These are phyloP conservation scores for Gossypium lobatum DNA, from an alignment of 441 rosid genomes.

Conservation along the genomic window DNA sequence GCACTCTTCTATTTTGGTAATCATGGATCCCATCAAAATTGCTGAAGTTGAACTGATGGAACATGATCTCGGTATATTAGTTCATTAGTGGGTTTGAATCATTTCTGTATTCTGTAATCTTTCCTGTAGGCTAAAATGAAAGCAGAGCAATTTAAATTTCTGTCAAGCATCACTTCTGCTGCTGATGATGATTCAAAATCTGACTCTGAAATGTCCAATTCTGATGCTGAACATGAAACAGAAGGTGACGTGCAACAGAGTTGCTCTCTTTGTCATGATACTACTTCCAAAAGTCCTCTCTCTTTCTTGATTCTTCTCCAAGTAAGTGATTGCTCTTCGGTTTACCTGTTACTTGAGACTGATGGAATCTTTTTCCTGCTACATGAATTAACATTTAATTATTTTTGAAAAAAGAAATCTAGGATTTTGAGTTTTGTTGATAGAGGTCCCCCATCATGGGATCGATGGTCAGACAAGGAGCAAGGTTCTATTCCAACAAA, in stretches of 20 bases:
- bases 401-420: conserved; percentile 62
- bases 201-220: conserved; percentile 40
- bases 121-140: conserved; percentile 87
- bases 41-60: neutral
- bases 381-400: conserved; percentile 17
- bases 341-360: conserved; percentile 14
- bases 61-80: conserved; percentile 3
- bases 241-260: conserved; percentile 49
- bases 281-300: conserved; percentile 39
- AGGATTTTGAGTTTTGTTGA: conserved; percentile 81
- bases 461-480: conserved; percentile 39
- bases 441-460: conserved; percentile 78
- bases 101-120: conserved; percentile 19
- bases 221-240: conserved; percentile 35
- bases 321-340: conserved; percentile 37
- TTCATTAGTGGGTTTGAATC: conserved; percentile 7
- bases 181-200: conserved; percentile 41
- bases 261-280: conserved; percentile 92
- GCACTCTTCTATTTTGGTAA: neutral
- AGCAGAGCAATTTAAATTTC: conserved; percentile 91
- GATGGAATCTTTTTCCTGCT: neutral
- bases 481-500: conserved; percentile 23
- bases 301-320: conserved; percentile 53
- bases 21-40: neutral
- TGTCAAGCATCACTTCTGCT: conserved; percentile 52